Conservation (phyloP, 495 filamentous ascomycete genomes). For the Aspergillus heteromorphus region DNA sequence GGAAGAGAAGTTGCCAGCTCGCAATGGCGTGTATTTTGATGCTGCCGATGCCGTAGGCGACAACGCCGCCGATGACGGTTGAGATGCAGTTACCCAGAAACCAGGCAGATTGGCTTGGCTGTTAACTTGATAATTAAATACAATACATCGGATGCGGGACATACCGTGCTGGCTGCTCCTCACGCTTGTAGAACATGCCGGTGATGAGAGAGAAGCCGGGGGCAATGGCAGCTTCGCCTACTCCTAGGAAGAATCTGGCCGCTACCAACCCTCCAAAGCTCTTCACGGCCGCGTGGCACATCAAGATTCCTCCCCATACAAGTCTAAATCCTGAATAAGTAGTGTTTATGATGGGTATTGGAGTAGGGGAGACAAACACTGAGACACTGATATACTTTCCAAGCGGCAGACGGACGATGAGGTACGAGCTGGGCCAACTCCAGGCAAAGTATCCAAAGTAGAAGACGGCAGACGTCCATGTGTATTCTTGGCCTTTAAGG, state of each 20-base stretch:
- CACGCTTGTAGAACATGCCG: slow-evolving; percentile 48
- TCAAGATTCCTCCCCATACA: slow-evolving; percentile 29
- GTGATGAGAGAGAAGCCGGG: slow-evolving; percentile 52
- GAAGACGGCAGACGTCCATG: slow-evolving; percentile 46
- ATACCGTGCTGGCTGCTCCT: slow-evolving; percentile 48
- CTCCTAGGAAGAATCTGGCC: slow-evolving; percentile 49
- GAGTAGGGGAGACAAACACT: slow-evolving; percentile 17
- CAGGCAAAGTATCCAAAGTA: slow-evolving; percentile 48
- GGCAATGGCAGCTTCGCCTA: slow-evolving; percentile 52
- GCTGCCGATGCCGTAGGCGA: slow-evolving; percentile 52
- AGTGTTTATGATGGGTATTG: not conserved
- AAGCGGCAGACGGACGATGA: slow-evolving; percentile 53
- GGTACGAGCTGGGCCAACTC: slow-evolving; percentile 49
- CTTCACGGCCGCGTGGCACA: slow-evolving; percentile 43
- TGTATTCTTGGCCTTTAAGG: slow-evolving; percentile 38
- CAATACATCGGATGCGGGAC: not conserved
- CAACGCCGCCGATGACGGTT: slow-evolving; percentile 48
- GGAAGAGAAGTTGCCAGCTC: slow-evolving; percentile 41
- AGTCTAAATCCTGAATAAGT: slow-evolving; percentile 24
- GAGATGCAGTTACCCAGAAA: slow-evolving; percentile 34
- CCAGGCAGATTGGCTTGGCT: slow-evolving; percentile 32
- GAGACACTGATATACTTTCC: slow-evolving; percentile 44
- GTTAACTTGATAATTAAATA: slow-evolving; percentile 17
- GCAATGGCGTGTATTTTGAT: slow-evolving; percentile 36
- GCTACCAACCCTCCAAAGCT: slow-evolving; percentile 46